Evolutionary conservation across 306 rosid species (phyloP).

Genomic region (Medicago arabica): DNA sequence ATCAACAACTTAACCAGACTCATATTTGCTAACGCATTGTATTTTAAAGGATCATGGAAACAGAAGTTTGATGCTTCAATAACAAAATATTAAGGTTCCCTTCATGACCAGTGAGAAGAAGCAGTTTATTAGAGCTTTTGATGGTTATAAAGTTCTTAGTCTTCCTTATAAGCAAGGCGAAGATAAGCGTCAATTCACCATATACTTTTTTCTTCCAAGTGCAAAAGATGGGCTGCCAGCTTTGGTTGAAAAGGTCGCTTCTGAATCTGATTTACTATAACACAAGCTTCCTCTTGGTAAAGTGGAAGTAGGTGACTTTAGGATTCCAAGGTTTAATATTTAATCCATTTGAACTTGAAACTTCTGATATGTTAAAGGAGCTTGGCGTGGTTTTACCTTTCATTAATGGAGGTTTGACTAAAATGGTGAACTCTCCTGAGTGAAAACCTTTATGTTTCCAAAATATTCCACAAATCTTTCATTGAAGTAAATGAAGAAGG

Average conservation of each 20-base stretch:
- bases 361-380: neutral
- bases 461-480: neutral
- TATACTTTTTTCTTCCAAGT: neutral
- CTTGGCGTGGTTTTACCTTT: neutral
- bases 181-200: neutral
- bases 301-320: neutral
- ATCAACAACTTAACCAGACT: constrained; percentile 39
- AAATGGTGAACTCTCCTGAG: neutral
- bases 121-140: neutral
- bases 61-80: neutral
- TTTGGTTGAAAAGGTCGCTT: neutral
- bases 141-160: neutral
- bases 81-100: neutral
- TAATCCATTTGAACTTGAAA: neutral
- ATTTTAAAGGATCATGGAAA: neutral
- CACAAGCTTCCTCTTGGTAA: neutral
- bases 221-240: neutral
- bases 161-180: neutral
- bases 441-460: neutral
- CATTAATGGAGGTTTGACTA: neutral
- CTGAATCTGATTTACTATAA: neutral
- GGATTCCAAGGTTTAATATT: neutral
- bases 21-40: neutral
- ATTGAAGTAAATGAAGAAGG: constrained; percentile 4
- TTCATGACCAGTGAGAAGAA: neutral